Evolutionary conservation across 306 rosid genomes (phyloP), one percentile per base, ranked within the genome.

Genomic region (Fragaria iinumae): DNA sequence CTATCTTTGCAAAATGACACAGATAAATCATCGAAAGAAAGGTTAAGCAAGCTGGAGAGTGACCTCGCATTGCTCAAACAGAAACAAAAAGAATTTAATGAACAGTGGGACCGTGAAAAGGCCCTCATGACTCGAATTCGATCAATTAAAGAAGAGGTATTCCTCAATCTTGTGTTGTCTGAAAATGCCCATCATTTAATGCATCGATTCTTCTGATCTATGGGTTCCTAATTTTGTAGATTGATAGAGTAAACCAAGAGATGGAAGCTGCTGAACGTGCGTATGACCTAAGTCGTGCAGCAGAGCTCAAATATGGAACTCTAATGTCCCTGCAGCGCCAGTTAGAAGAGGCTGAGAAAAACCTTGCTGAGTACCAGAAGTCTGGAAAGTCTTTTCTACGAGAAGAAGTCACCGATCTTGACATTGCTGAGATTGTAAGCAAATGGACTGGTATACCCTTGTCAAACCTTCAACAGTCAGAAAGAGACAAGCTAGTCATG

Each of bases 201-300:
- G 80, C 56, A 1, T 0, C 73, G 39, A 25, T 56, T 56, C 48
- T 11, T 20, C 3, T 55, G 0, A 21, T 21, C 1, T n/a, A 20
- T 36, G 56, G 77, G 50, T 60, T 82, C 68, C 72, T 29, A 56
- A 45, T 52, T 63, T 17, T 81, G 78, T 82, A 95, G 98, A 91
- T 95, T 79, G 99, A 89, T 81, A 87, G 99, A 87, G 99, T 95
- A 73, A 95, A 95, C 90, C 87, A 88, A 25, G 99, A 95, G 87
- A 89, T 95, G 91, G 97, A 92, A 78, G 97, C 99, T 70, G 97
- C 99, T 45, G 97, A 91, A 82, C 95, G 97, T 68, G 99, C 91
- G 69, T 91, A 90, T 84, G 89, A 95, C 83, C 82, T 95, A 70
- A 95, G 68, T 83, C 97, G 98, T 53, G 99, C 99, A 53, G 99